Base-by-base conservation (phyloP, 2,329 filamentous ascomycete genomes). In the Aspergillus sp. region DNA sequence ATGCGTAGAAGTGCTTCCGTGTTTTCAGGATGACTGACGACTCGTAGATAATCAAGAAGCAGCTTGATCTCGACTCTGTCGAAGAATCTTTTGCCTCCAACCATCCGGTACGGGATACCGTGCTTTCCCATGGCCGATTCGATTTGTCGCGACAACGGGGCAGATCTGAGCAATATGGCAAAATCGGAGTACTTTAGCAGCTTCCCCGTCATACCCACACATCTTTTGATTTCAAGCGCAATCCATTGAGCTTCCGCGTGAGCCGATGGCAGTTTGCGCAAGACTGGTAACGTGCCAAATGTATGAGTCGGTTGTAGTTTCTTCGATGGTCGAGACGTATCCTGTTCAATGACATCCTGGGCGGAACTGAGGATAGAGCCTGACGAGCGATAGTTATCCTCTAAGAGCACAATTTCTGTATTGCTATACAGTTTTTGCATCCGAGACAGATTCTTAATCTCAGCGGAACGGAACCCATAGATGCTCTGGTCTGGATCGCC, bases 401-500 rank as follows among this genome's bases (percentile, higher is more conserved):
- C 91, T 2, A 99, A 82, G 6, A 94, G 88, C 49, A 97, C 87
- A 61, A 95, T 90, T 4, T 92, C 85, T 0, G 93, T 95, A 28
- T 90, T 85, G 0, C 89, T 89, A 71, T 91, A 97, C 61, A 92
- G 88, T 47, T 82, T 81, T 56, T 92, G 85, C 82, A 99, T 88
- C 2, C 91, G 87, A 66, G 30, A 86, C 52, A 98, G 83, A 70
- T 98, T 99, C 73, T 90, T 90, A 68, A 94, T 92, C 75, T 99
- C 94, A 9, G 95, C 94, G 7, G 92, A 93, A 22, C 94, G 89
- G 83, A 96, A 99, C 22, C 94, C 92, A 74, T 98, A 99, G 60
- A 99, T 99, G 74, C 93, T 97, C 77, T 99, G 94, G 74, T 99
- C 95, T 0, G 95, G 94, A 73, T 99, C 94, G 38, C 94, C 95